These are phyloP conservation scores for Coprinopsis sp. DNA, from an alignment of 768 basidiomycete genomes.

Conservation along the genomic window DNA sequence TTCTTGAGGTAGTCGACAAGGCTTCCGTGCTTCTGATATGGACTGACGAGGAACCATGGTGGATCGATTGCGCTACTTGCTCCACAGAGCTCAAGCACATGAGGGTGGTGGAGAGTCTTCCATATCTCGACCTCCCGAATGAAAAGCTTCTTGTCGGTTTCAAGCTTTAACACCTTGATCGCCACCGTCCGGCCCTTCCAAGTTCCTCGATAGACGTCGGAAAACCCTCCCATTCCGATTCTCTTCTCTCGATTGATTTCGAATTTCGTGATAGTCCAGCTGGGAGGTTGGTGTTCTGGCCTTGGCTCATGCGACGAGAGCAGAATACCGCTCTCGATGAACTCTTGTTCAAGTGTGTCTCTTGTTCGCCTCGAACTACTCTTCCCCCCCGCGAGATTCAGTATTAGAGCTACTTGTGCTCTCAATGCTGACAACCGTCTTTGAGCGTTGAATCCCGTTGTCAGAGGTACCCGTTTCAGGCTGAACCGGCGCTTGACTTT, in stretches of 20 bases:
- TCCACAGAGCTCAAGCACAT: constrained; percentile 71
- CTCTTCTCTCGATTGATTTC: constrained; percentile 69
- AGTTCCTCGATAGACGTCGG: constrained; percentile 69
- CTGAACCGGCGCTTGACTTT: constrained; percentile 18
- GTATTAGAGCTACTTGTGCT: constrained; percentile 14
- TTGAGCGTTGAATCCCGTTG: constrained; percentile 13
- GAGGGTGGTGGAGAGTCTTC: constrained; percentile 62
- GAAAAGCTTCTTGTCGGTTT: constrained; percentile 61
- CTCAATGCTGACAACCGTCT: constrained; percentile 23
- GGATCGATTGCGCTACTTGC: constrained; percentile 69
- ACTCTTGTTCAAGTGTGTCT: constrained; percentile 57
- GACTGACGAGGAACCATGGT: constrained; percentile 78
- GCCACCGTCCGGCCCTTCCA: constrained; percentile 68
- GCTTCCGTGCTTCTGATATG: constrained; percentile 63
- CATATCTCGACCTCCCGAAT: constrained; percentile 67
- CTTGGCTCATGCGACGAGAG: constrained; percentile 56
- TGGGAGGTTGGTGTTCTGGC: constrained; percentile 44
- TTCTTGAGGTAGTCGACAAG: constrained; percentile 54
- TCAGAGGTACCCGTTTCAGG: constrained; percentile 12
- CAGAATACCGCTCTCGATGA: constrained; percentile 73
- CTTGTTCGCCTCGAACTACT: constrained; percentile 1
- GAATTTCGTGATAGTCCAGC: constrained; percentile 66
- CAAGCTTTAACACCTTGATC: constrained; percentile 65
- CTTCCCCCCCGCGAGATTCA: constrained; percentile 9
- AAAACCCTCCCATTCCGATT: constrained; percentile 73